Conservation (phyloP, 1,284 basidiomycete genomes). For the Ustilago xerochloae region DNA sequence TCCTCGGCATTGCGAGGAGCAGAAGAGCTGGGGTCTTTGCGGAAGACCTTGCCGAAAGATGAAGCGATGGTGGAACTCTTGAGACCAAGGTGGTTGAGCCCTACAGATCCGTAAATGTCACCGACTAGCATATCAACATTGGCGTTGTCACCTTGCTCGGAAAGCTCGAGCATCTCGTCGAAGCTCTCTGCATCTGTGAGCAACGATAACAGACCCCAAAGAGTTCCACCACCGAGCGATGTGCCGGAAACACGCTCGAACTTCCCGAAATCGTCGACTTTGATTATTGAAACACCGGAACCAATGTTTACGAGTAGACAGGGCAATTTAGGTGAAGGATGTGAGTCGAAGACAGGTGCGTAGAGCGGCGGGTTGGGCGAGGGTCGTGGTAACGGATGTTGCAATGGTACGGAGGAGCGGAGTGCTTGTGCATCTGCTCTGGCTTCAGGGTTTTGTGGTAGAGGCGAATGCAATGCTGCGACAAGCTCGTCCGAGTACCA, state of each 20-base stretch:
- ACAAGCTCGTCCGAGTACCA: conserved; percentile 98
- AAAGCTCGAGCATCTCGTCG: conserved; percentile 96
- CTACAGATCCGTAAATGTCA: conserved; percentile 94
- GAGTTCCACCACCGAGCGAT: conserved; percentile 96
- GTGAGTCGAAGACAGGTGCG: conserved; percentile 82
- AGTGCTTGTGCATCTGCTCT: conserved; percentile 47
- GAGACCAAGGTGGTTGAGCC: conserved; percentile 74
- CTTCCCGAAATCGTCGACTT: conserved; percentile 91
- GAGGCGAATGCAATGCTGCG: conserved; percentile 49
- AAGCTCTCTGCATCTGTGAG: conserved; percentile 95
- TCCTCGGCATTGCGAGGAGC: conserved; percentile 38
- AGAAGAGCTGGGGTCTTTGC: conserved; percentile 72
- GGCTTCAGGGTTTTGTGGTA: conserved; percentile 44
- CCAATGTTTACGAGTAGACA: conserved; percentile 98
- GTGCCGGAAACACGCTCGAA: conserved; percentile 98
- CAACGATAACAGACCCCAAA: conserved; percentile 95
- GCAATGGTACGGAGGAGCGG: conserved; percentile 43
- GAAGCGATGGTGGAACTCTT: conserved; percentile 98
- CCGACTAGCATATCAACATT: conserved; percentile 98
- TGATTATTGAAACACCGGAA: conserved; percentile 96
- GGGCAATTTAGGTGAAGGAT: conserved; percentile 82
- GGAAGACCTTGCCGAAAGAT: conserved; percentile 98
- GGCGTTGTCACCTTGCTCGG: conserved; percentile 91
- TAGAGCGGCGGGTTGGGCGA: conserved; percentile 91
- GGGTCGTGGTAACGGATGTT: conserved; percentile 79